Base-by-base conservation (phyloP, 495 filamentous ascomycete species). In the Aspergillus bridgeri region DNA sequence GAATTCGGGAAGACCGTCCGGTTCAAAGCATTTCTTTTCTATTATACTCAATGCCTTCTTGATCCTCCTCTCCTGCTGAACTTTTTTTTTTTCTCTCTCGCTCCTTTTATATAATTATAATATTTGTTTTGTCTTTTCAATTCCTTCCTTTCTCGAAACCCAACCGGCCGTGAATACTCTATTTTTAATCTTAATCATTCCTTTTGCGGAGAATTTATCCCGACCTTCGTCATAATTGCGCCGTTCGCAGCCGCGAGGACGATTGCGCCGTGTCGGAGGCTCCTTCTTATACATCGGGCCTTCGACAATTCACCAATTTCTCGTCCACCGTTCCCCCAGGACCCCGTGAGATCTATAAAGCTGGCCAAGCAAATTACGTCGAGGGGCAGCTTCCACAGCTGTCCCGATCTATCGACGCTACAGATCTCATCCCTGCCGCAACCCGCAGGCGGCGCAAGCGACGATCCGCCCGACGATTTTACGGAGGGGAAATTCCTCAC, bases 371-470 rank as follows among this genome's bases (percentile, higher is more conserved):
- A 73, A 65, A 70, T 68, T 47, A 65, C 71, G 61, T 67, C 69
- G 60, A 71, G 75, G 73, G 73, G 71, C 76, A 78, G 76, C 76
- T 77, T 71, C 60, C 65, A 72, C 68, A 78, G 76, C 76, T 79
- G 75, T 76, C 75, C 75, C 70, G 75, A 79, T 77, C 71, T 79
- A 65, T 77, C 76, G 20, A 65, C 70, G 60, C 67, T 77, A 62
- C 75, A 76, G 67, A 78, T 75, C 62, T 71, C 67, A 62, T 69
- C 66, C 61, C 55, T 61, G 61, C 63, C 59, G 51, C 64, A 67
- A 23, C 59, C 67, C 52, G 59, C 68, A 21, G 55, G 60, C 56
- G 62, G 63, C 57, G 56, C 62, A 17, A 48, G 48, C 63, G 56
- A 59, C 59, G 62, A 65, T 62, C 58, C 61, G 48, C 57, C 68